Conservation (phyloP, 805 yeast species). For the Yarrowia bubula region DNA sequence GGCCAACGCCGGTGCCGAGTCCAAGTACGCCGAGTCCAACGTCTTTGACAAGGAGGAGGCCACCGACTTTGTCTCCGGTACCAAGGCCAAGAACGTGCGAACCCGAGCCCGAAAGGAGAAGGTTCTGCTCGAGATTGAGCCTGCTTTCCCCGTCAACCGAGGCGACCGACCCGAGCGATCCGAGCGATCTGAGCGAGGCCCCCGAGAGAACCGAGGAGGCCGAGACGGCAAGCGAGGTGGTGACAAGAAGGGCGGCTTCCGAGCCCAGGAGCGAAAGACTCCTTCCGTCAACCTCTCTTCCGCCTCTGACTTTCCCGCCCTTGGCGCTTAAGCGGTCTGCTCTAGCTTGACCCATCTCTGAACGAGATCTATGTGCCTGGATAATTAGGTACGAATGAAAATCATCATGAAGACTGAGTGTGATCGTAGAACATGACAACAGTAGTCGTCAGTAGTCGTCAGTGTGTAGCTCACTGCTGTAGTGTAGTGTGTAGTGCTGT, state of each 20-base stretch:
- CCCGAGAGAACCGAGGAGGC: constrained; percentile 31
- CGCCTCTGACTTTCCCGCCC: constrained; percentile 35
- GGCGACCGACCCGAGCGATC: constrained; percentile 24
- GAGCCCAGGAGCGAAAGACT: constrained; percentile 39
- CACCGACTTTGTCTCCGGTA: constrained; percentile 57
- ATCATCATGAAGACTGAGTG: background rate
- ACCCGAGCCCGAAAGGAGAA: constrained; percentile 79
- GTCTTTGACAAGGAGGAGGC: constrained; percentile 59
- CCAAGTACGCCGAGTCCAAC: constrained; percentile 50
- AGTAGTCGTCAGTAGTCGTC: too few species aligned
- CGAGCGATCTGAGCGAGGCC: constrained; percentile 31
- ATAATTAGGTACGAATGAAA: background rate
- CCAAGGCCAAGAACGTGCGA: constrained; percentile 65
- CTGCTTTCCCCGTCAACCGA: constrained; percentile 54
- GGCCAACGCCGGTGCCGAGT: constrained; percentile 60
- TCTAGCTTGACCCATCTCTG: background rate
- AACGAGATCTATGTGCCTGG: too few species aligned
- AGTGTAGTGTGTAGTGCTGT: too few species aligned
- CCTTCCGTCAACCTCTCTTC: constrained; percentile 34
- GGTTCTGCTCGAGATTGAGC: constrained; percentile 70
- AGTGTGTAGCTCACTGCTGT: too few species aligned
- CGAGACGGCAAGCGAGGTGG: constrained; percentile 38
- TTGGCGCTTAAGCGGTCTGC: constrained; percentile 32
- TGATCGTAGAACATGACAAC: too few species aligned
- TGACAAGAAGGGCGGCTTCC: constrained; percentile 37